A percentile compares a stretch with the other conserved stretches of the same genome.
These are phyloP conservation scores for sorghum (Sorghum bicolor) DNA, from an alignment of 176 grass and related monocot genomes.

Conservation along the genomic window Sorghum_bicolor_NCBIv3 NC_012875.2:57802501-57803000, in stretches of 20 bases:
- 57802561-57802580: background rate
- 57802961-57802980: too few species aligned
- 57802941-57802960: too few species aligned
- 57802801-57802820: background rate
- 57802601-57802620: slow-evolving; percentile 13
- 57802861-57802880: too few species aligned
- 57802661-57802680: background rate
- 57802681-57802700: background rate
- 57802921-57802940: too few species aligned
- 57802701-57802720: too few species aligned
- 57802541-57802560: slow-evolving; percentile 28
- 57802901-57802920: too few species aligned
- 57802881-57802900: too few species aligned
- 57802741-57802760: background rate
- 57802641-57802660: slow-evolving; percentile 28
- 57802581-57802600: slow-evolving; percentile 10
- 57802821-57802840: too few species aligned
- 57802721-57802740: too few species aligned
- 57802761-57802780: background rate
- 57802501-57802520: background rate
- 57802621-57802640: slow-evolving; percentile 18
- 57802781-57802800: background rate
- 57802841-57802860: too few species aligned
- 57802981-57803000: too few species aligned
- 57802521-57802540: background rate